These are phyloP conservation scores for Echites panduratus DNA, from an alignment of 257 asterid genomes.

Conservation along the genomic window DNA sequence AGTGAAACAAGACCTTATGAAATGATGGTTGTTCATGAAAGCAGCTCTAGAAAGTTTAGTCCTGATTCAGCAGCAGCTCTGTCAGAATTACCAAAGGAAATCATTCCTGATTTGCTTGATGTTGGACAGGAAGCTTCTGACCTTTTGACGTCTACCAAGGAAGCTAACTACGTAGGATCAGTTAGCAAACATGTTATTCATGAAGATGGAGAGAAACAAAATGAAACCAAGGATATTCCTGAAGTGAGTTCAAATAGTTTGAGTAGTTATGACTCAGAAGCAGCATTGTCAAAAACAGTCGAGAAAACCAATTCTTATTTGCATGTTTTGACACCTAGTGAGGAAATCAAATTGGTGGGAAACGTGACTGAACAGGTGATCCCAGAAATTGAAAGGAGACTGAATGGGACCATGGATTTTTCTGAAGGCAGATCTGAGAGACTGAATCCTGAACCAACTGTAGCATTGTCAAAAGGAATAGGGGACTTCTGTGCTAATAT, in stretches of 20 bases:
- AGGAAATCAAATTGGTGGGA: not conserved
- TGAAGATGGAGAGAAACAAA: not conserved
- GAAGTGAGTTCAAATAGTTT: slow-evolving; percentile 6
- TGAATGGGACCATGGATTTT: slow-evolving; percentile 8
- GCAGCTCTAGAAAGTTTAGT: no score
- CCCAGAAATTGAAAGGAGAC: not conserved
- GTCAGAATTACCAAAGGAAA: not conserved
- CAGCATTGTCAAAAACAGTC: not conserved
- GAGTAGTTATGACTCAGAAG: slow-evolving; percentile 13
- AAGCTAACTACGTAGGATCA: not conserved
- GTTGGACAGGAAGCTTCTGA: not conserved
- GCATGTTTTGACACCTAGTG: not conserved
- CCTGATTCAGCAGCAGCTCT: no score
- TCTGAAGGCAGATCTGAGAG: slow-evolving; percentile 6
- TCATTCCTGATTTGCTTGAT: not conserved
- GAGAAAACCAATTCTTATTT: slow-evolving; percentile 2
- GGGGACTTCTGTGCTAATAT: not conserved
- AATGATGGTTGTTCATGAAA: no score
- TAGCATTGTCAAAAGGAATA: not conserved
- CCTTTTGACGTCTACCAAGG: not conserved
- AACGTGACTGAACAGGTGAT: not conserved
- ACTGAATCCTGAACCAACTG: slow-evolving; percentile 16
- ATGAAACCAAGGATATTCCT: slow-evolving; percentile 10
- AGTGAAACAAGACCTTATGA: no score
- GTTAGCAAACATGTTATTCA: not conserved